Evolutionary conservation across 2,329 filamentous ascomycete species (phyloP).

Genomic region (Penicillium sp.): DNA sequence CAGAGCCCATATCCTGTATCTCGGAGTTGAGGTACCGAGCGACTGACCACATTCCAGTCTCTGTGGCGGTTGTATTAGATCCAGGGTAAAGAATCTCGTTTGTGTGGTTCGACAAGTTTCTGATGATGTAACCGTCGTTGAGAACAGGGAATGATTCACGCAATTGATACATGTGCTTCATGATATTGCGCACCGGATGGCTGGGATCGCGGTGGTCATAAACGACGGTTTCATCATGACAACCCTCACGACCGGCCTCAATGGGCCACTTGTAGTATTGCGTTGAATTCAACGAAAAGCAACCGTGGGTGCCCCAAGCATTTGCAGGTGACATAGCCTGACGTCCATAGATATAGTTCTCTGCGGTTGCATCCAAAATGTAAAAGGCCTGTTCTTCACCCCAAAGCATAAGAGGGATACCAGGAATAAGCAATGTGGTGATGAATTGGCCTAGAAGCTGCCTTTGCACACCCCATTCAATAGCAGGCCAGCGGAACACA

Average conservation of each 20-base stretch:
- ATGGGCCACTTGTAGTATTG: conserved; percentile 61
- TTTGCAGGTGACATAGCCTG: conserved; percentile 61
- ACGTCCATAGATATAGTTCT: conserved; percentile 65
- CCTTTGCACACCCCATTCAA: conserved; percentile 57
- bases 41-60: conserved; percentile 62
- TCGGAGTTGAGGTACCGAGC: conserved; percentile 50
- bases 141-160: conserved; percentile 58
- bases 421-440: conserved; percentile 60
- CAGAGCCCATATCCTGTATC: conserved; percentile 49
- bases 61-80: conserved; percentile 53
- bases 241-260: conserved; percentile 53
- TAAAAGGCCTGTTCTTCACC: conserved; percentile 68
- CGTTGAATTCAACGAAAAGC: conserved; percentile 56
- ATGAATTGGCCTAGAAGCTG: conserved; percentile 60
- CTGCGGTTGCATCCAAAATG: conserved; percentile 62
- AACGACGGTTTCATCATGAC: conserved; percentile 55
- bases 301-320: conserved; percentile 65
- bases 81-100: conserved; percentile 51
- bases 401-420: conserved; percentile 61
- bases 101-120: conserved; percentile 58
- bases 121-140: conserved; percentile 58
- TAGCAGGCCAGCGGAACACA: conserved; percentile 63
- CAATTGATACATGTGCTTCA: conserved; percentile 63
- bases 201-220: conserved; percentile 64
- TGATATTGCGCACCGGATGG: conserved; percentile 59